These are phyloP conservation scores for Pseudopediastrum boryanum DNA, from an alignment of 139 green algal species.

Conservation along the genomic window DNA sequence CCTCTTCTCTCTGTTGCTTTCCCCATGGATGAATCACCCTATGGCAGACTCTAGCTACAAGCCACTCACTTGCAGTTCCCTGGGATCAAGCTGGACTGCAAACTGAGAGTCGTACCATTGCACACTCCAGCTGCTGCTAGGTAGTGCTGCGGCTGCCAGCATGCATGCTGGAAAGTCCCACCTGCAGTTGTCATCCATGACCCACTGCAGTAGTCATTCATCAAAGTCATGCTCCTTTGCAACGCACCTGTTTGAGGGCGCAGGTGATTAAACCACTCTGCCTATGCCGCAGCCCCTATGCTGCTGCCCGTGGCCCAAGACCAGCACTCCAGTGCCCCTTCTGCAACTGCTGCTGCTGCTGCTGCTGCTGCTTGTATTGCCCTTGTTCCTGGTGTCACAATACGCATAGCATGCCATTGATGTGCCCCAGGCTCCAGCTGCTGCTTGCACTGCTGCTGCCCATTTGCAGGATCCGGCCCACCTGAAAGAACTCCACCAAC, in stretches of 20 bases:
- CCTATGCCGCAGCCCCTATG: constrained; percentile 46
- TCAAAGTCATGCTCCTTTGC: constrained; percentile 51
- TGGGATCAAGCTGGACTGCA: constrained; percentile 54
- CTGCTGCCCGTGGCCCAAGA: constrained; percentile 4
- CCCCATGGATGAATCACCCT: constrained; percentile 70
- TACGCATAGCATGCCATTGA: too few species aligned
- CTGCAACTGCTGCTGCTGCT: not conserved
- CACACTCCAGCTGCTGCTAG: constrained; percentile 69
- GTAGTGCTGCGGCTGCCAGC: constrained; percentile 62
- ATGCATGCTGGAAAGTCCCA: too few species aligned
- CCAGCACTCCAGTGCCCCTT: not conserved
- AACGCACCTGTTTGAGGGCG: too few species aligned
- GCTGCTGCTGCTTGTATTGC: not conserved
- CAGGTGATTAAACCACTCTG: constrained; percentile 58
- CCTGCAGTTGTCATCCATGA: too few species aligned
- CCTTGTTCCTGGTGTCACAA: too few species aligned
- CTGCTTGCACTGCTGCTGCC: too few species aligned
- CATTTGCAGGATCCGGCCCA: too few species aligned
- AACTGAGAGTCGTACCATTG: constrained; percentile 55
- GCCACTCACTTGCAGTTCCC: too few species aligned
- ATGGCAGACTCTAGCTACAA: too few species aligned
- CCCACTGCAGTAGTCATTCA: constrained; percentile 79
- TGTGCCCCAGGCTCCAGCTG: too few species aligned
- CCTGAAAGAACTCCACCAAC: too few species aligned
- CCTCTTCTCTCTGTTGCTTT: constrained; percentile 66